These are phyloP conservation scores for Leucosporidium scottii DNA, from an alignment of 768 basidiomycete genomes.

Conservation along the genomic window DNA sequence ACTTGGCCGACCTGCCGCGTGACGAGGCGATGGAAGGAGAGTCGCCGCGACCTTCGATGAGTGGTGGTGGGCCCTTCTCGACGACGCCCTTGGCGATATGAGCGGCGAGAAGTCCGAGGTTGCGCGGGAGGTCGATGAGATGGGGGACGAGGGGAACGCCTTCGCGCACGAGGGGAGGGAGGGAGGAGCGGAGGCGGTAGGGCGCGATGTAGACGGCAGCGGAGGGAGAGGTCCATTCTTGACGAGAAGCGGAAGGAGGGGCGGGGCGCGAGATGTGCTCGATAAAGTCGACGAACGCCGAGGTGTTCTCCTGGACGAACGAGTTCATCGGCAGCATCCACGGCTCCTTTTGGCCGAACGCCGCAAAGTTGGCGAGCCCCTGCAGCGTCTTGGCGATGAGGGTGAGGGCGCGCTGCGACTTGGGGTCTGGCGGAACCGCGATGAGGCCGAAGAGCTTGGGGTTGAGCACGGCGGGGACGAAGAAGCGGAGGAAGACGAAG, in stretches of 20 bases:
- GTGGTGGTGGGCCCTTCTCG: conserved; percentile 53
- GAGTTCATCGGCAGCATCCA: conserved; percentile 70
- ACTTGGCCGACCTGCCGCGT: conserved; percentile 1
- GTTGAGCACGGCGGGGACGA: conserved; percentile 82
- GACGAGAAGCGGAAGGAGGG: conserved; percentile 10
- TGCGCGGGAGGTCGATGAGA: conserved; percentile 67
- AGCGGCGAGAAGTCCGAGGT: conserved; percentile 68
- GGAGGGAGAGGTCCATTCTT: conserved; percentile 31
- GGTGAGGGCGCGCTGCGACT: conserved; percentile 63
- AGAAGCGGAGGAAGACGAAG: conserved; percentile 81
- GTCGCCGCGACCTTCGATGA: not conserved
- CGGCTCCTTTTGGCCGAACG: conserved; percentile 55
- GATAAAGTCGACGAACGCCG: conserved; percentile 69
- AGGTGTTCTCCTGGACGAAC: conserved; percentile 58
- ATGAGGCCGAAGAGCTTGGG: conserved; percentile 74
- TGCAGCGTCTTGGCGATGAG: conserved; percentile 83
- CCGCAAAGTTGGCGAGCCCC: conserved; percentile 67
- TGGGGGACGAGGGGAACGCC: conserved; percentile 59
- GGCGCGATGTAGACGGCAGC: conserved; percentile 30
- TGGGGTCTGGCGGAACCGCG: conserved; percentile 43
- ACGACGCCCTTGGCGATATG: conserved; percentile 58
- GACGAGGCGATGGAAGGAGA: conserved; percentile 15
- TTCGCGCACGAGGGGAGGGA: conserved; percentile 47
- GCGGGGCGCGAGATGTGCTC: conserved; percentile 35
- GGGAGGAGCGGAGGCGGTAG: conserved; percentile 16